These are phyloP conservation scores for Brassica nigra DNA, from an alignment of 345 rosid species.

Conservation along the genomic window DNA sequence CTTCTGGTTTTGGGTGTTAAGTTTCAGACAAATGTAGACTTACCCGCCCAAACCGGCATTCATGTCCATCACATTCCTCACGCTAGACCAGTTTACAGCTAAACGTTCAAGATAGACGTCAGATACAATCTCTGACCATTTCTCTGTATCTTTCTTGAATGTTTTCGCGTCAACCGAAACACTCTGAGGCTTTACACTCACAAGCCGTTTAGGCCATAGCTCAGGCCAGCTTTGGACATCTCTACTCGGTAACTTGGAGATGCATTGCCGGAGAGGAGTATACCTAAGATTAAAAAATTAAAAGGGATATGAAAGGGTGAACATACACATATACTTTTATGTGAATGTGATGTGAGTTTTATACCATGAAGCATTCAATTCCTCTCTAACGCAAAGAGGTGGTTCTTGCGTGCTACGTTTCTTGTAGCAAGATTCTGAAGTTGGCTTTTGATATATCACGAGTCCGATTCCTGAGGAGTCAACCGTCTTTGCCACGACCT, in stretches of 20 bases:
- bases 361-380: conserved; percentile 66
- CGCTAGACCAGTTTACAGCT: conserved; percentile 63
- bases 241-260: conserved; percentile 62
- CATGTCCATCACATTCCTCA: conserved; percentile 92
- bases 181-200: conserved; percentile 53
- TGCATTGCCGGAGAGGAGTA: conserved; percentile 60
- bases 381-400: conserved; percentile 63
- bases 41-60: conserved; percentile 97
- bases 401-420: conserved; percentile 54
- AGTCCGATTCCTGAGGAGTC: conserved; percentile 76
- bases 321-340: background rate
- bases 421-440: conserved; percentile 66
- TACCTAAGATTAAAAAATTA: conserved; percentile 50
- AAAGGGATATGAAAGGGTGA: background rate
- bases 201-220: conserved; percentile 80
- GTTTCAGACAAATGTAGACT: background rate
- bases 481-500: conserved; percentile 59
- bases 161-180: conserved; percentile 45
- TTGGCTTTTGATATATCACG: conserved; percentile 82
- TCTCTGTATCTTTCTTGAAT: conserved; percentile 60
- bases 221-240: conserved; percentile 61
- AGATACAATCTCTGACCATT: conserved; percentile 69
- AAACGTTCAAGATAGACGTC: conserved; percentile 63
- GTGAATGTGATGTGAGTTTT: conserved; percentile 12
- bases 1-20: background rate